phyloP scores from a whole-genome alignment of 345 rosid species.

The Psidium guajava region DNA sequence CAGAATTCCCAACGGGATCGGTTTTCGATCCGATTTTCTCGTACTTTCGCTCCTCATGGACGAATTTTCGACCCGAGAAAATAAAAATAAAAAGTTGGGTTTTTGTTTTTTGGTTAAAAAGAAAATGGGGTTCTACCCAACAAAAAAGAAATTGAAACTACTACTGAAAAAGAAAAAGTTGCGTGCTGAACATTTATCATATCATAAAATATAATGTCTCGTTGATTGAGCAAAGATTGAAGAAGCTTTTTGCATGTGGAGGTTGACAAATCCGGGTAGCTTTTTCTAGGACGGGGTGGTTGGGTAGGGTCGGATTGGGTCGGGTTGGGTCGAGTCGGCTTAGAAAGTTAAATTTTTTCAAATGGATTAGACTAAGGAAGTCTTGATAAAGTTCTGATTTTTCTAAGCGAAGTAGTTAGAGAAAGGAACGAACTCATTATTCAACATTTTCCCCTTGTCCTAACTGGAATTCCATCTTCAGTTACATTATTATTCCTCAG shows the following conservation, averaged over 20 bases:
- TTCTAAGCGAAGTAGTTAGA: conserved; percentile 11
- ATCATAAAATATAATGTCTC: not conserved
- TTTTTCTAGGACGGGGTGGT: conserved; percentile 31
- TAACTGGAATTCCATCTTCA: conserved; percentile 45
- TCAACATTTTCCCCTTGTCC: conserved; percentile 9
- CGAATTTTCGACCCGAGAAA: not conserved
- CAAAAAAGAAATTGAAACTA: not conserved
- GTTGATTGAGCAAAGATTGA: conserved; percentile 7
- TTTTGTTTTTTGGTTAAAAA: not conserved
- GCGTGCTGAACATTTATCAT: not conserved
- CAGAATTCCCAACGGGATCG: not conserved
- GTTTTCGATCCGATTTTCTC: not conserved
- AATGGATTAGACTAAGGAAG: not conserved
- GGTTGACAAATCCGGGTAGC: conserved; percentile 32
- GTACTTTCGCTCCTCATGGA: not conserved
- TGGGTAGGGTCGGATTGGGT: conserved; percentile 19
- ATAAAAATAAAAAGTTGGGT: not conserved
- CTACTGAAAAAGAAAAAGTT: not conserved
- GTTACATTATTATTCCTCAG: not conserved
- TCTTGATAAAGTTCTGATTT: not conserved
- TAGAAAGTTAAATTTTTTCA: not conserved
- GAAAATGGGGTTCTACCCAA: not conserved
- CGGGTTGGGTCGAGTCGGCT: conserved; percentile 8
- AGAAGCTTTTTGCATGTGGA: conserved; percentile 51
- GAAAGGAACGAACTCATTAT: conserved; percentile 4